Evolutionary conservation across 129 eudicot genomes (phyloP).

Genomic region (Rutidosis leptorrhynchoides): DNA sequence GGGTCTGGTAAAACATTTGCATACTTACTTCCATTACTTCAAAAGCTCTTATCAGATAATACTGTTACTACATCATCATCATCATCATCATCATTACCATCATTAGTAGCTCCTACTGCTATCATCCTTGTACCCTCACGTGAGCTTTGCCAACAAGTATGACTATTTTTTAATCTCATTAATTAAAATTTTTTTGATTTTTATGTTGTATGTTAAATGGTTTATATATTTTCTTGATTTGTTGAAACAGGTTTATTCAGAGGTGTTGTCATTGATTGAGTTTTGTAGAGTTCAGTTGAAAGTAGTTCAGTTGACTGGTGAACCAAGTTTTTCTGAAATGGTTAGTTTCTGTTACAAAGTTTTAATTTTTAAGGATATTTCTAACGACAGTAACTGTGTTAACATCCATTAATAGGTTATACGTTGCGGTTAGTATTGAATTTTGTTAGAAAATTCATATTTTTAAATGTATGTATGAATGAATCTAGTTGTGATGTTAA

Average conservation of each 20-base stretch:
- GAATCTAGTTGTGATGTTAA: neutral
- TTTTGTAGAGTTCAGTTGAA: slow-evolving; percentile 75
- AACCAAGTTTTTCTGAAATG: slow-evolving; percentile 57
- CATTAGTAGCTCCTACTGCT: slow-evolving; percentile 59
- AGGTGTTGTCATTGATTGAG: slow-evolving; percentile 66
- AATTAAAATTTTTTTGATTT: neutral
- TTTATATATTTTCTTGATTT: neutral
- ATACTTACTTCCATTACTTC: slow-evolving; percentile 83
- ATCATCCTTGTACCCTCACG: slow-evolving; percentile 82
- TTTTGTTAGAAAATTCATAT: no score
- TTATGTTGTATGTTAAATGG: neutral
- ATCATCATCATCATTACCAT: slow-evolving; percentile 29
- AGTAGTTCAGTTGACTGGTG: slow-evolving; percentile 69
- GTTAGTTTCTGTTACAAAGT: no score
- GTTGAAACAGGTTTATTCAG: slow-evolving; percentile 67
- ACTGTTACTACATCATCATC: slow-evolving; percentile 30
- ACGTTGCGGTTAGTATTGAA: no score
- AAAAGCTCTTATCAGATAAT: slow-evolving; percentile 59
- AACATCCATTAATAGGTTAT: no score
- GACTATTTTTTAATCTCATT: neutral
- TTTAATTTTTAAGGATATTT: no score
- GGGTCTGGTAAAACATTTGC: slow-evolving; percentile 98
- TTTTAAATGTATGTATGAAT: neutral
- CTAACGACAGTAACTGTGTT: no score
- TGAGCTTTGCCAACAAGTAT: slow-evolving; percentile 81